Conservation (phyloP, 129 eudicot genomes). For the Chrysanthemum makinoi region DNA sequence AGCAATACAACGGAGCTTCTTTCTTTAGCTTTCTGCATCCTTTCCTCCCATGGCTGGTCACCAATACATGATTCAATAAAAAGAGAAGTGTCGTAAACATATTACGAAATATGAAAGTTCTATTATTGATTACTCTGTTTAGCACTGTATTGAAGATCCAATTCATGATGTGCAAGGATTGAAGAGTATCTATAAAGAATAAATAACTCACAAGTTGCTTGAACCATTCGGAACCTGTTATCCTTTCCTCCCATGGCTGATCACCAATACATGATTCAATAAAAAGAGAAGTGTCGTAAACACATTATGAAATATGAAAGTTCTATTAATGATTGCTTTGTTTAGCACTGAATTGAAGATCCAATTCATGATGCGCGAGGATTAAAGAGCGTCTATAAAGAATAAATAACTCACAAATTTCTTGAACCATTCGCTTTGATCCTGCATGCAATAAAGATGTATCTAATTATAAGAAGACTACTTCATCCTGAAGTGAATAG, state of each 20-base stretch:
- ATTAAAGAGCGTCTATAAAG: constrained; percentile 3
- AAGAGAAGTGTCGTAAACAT: background rate
- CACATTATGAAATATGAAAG: too few species aligned
- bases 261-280: background rate
- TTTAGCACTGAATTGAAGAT: constrained; percentile 10
- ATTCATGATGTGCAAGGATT: background rate
- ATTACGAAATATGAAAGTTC: background rate
- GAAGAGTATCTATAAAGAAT: constrained; percentile 4
- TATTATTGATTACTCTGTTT: background rate
- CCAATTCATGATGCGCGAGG: constrained; percentile 8
- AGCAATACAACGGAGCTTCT: constrained; percentile 43
- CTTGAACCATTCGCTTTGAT: constrained; percentile 54
- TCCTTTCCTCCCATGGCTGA: too few species aligned
- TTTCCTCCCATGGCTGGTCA: constrained; percentile 54
- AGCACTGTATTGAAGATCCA: constrained; percentile 9
- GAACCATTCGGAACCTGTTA: constrained; percentile 36
- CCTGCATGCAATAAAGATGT: constrained; percentile 44
- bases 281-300: background rate
- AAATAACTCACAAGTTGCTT: constrained; percentile 45
- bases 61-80: background rate
- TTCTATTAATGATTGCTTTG: background rate
- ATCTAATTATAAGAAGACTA: background rate
- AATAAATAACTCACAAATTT: constrained; percentile 40
- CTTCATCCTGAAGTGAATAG: background rate
- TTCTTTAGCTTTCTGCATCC: constrained; percentile 37